These are phyloP conservation scores for Alternaria longipes DNA, from an alignment of 2,329 filamentous ascomycete species.

Conservation along the genomic window DNA sequence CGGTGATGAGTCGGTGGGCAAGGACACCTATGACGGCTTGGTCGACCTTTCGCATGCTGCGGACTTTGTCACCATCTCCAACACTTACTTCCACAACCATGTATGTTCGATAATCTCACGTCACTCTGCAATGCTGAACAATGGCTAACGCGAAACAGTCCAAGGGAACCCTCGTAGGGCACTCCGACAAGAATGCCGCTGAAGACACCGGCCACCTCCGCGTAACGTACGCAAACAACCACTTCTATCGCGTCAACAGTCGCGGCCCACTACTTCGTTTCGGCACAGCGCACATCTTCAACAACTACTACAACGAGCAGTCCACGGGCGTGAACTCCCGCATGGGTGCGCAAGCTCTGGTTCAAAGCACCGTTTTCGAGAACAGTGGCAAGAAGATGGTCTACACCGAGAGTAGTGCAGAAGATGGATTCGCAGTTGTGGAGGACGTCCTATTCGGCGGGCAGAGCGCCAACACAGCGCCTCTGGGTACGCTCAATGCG, in stretches of 20 bases:
- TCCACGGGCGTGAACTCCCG: constrained; percentile 53
- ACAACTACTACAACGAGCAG: constrained; percentile 54
- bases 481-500: constrained; percentile 59
- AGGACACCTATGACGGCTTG: constrained; percentile 48
- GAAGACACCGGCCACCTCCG: constrained; percentile 67
- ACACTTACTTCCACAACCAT: constrained; percentile 63
- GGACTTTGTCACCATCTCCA: constrained; percentile 67
- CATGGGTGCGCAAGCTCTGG: constrained; percentile 53
- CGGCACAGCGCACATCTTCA: constrained; percentile 70
- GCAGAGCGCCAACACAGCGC: constrained; percentile 58
- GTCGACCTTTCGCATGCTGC: constrained; percentile 70
- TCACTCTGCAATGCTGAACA: not conserved
- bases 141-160: constrained; percentile 20
- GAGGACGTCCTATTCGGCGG: constrained; percentile 56
- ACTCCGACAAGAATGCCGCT: constrained; percentile 65
- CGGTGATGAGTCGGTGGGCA: constrained; percentile 49
- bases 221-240: constrained; percentile 73
- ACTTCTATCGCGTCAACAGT: constrained; percentile 70
- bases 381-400: constrained; percentile 66
- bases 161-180: constrained; percentile 67
- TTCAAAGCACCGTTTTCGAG: constrained; percentile 62
- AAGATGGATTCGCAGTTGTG: constrained; percentile 54
- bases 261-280: constrained; percentile 70
- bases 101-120: not conserved
- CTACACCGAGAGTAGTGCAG: constrained; percentile 62